These are phyloP conservation scores for Podospora pseudoanserina DNA, from an alignment of 495 filamentous ascomycete genomes.

Conservation along the genomic window DNA sequence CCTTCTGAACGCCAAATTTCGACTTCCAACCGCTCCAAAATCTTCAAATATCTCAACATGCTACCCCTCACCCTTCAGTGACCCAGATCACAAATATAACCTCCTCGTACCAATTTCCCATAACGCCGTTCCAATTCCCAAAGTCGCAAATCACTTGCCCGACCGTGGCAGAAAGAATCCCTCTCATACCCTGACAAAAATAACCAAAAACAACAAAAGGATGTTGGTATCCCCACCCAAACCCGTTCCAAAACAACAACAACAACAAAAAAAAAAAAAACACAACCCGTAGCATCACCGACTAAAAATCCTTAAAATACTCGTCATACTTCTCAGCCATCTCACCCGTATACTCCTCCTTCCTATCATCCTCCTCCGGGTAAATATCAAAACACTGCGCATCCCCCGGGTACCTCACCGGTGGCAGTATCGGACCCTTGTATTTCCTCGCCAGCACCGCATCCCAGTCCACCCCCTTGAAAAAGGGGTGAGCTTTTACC, in stretches of 20 bases:
- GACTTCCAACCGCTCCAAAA: no score
- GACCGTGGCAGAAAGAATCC: neutral
- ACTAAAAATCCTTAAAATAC: slow-evolving; percentile 74
- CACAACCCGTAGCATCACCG: neutral
- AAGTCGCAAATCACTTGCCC: neutral
- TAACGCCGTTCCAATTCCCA: neutral
- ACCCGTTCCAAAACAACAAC: neutral
- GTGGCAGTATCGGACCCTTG: slow-evolving; percentile 82
- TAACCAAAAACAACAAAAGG: neutral
- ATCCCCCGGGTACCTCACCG: slow-evolving; percentile 75
- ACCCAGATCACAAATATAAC: no score
- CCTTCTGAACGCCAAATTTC: no score
- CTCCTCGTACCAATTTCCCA: neutral
- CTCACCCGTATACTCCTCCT: slow-evolving; percentile 66
- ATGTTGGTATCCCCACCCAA: neutral
- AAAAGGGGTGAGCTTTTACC: slow-evolving; percentile 88
- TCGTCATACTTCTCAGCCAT: slow-evolving; percentile 69
- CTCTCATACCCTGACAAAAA: neutral
- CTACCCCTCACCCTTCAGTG: no score
- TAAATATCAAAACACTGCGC: slow-evolving; percentile 90
- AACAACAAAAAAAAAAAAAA: neutral
- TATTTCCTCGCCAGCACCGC: slow-evolving; percentile 66
- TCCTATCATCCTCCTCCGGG: slow-evolving; percentile 52
- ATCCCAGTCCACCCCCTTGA: slow-evolving; percentile 79
- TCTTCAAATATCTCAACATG: no score